Evolutionary conservation across 2,329 filamentous ascomycete species (phyloP).

Genomic region (Chaetothyriales sp.): DNA sequence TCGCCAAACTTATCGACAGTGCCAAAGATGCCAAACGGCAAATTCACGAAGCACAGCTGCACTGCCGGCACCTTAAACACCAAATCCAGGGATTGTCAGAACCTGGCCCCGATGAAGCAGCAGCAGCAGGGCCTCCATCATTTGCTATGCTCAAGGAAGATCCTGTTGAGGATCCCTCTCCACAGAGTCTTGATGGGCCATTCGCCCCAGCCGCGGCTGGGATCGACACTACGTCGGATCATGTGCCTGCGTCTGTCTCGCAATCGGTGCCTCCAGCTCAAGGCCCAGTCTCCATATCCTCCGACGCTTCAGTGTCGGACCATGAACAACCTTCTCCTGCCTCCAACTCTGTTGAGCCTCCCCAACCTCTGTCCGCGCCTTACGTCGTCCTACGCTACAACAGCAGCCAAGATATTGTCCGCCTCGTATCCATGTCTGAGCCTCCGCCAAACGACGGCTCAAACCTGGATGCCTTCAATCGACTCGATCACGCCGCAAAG

Average conservation of each 20-base stretch:
- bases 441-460: slow-evolving; percentile 23
- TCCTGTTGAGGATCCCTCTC: not conserved
- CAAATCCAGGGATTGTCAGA: slow-evolving; percentile 6
- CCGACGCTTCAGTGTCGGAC: slow-evolving; percentile 10
- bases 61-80: slow-evolving; percentile 6
- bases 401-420: not conserved
- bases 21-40: slow-evolving; percentile 9
- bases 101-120: not conserved
- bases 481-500: slow-evolving; percentile 27
- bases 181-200: not conserved
- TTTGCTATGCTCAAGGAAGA: not conserved
- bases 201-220: not conserved
- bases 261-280: slow-evolving; percentile 1
- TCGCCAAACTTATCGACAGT: slow-evolving; percentile 10
- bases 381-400: slow-evolving; percentile 13
- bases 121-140: not conserved
- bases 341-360: not conserved
- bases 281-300: slow-evolving; percentile 7
- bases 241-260: not conserved
- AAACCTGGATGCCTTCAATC: slow-evolving; percentile 21
- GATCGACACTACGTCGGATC: not conserved
- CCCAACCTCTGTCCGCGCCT: slow-evolving; percentile 5
- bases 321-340: slow-evolving; percentile 12
- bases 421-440: slow-evolving; percentile 11
- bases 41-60: slow-evolving; percentile 8